These are phyloP conservation scores for Phytophthora ramorum DNA, from an alignment of 352 stramenopile species.

Conservation along the genomic window DNA sequence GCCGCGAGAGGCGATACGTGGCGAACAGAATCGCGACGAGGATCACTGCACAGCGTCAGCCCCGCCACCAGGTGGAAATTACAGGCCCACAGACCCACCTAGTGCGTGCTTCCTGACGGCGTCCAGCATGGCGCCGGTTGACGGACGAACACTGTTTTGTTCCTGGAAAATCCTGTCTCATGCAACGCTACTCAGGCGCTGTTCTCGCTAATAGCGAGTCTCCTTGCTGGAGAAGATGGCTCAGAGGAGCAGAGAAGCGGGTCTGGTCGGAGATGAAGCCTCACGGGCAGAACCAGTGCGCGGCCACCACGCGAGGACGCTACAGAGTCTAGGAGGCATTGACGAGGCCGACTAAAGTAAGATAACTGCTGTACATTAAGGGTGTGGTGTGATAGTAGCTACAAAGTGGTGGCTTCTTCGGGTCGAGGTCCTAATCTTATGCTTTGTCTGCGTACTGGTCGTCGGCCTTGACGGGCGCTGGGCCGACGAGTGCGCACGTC, in stretches of 20 bases:
- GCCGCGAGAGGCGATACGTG: constrained; percentile 62
- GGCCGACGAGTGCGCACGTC: constrained; percentile 51
- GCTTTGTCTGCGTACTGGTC: constrained; percentile 28
- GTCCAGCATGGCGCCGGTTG: constrained; percentile 24
- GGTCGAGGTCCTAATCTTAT: constrained; percentile 1
- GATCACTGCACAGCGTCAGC: constrained; percentile 47
- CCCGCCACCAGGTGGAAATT: neutral
- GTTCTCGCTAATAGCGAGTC: no score
- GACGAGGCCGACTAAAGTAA: constrained; percentile 11
- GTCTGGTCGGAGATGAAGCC: no score
- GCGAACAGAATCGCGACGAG: constrained; percentile 62
- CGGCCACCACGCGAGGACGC: constrained; percentile 8
- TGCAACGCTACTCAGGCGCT: no score
- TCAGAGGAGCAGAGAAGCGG: no score
- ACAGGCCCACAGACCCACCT: neutral
- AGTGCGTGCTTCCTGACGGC: constrained; percentile 49
- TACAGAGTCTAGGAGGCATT: constrained; percentile 2
- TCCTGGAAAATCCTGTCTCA: neutral
- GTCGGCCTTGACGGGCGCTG: constrained; percentile 28
- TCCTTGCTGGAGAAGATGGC: no score
- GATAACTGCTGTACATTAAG: constrained; percentile 21
- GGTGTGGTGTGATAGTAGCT: constrained; percentile 22
- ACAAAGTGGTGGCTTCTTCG: constrained; percentile 13
- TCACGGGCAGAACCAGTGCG: constrained; percentile 12
- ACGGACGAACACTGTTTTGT: no score